Evolutionary conservation across 2,329 filamentous ascomycete species (phyloP).

Genomic region (Sphaceloma murrayae): DNA sequence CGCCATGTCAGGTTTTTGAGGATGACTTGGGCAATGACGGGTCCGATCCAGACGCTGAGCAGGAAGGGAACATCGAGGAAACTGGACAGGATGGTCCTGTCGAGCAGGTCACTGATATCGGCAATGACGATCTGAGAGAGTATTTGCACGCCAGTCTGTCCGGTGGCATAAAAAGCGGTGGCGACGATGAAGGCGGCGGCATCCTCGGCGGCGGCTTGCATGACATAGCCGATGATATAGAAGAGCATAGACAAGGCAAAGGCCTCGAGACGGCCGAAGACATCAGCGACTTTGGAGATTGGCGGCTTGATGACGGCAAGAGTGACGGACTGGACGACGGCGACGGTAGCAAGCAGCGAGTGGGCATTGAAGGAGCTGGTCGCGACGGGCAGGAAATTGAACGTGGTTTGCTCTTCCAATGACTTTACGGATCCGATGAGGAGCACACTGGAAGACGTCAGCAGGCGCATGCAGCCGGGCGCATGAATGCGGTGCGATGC

Average conservation of each 20-base stretch:
- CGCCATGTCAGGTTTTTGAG: conserved; percentile 45
- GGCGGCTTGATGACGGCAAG: conserved; percentile 53
- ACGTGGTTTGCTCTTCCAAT: conserved; percentile 54
- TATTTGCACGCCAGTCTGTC: conserved; percentile 50
- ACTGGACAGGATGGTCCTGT: conserved; percentile 51
- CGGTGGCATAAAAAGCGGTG: conserved; percentile 54
- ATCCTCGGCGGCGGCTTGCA: conserved; percentile 47
- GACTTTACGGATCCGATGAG: conserved; percentile 57
- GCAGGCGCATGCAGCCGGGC: background rate
- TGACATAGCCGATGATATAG: conserved; percentile 48
- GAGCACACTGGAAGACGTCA: conserved; percentile 28
- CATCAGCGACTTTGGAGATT: conserved; percentile 52
- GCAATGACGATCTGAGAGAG: conserved; percentile 57
- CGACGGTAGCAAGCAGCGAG: conserved; percentile 56
- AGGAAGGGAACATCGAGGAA: conserved; percentile 52
- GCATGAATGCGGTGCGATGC: background rate
- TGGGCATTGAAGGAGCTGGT: conserved; percentile 57
- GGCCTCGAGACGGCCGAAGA: conserved; percentile 53
- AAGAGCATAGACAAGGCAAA: conserved; percentile 46
- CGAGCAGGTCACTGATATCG: conserved; percentile 50
- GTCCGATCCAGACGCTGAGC: conserved; percentile 52
- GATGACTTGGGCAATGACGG: conserved; percentile 42
- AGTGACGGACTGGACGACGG: conserved; percentile 55
- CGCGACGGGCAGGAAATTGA: conserved; percentile 52
- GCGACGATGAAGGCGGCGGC: conserved; percentile 47